phyloP scores from a whole-genome alignment of 2,329 filamentous ascomycete genomes.

The Aspergillus spinulosporus region DNA sequence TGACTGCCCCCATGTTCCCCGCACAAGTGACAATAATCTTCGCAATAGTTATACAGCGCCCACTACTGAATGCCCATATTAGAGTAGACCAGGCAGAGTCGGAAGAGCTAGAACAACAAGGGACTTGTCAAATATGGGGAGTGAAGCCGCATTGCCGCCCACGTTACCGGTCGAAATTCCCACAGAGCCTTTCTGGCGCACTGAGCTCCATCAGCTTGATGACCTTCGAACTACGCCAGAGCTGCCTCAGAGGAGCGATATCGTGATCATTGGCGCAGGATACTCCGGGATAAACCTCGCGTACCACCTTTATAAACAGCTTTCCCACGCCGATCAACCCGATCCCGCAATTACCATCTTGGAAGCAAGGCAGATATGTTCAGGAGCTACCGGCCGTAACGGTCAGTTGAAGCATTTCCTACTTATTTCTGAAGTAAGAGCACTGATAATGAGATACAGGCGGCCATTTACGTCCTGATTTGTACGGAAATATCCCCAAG shows the following conservation, averaged over 20 bases:
- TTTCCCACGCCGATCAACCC: conserved; percentile 1
- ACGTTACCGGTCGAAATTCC: conserved; percentile 8
- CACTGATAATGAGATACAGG: conserved; percentile 15
- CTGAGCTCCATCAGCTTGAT: conserved; percentile 19
- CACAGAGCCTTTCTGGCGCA: conserved; percentile 20
- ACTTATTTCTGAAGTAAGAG: not conserved
- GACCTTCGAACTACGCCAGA: conserved; percentile 17
- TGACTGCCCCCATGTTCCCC: too few relatives aligned
- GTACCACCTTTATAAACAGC: not conserved
- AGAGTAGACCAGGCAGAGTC: not conserved
- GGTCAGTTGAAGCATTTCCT: conserved; percentile 22
- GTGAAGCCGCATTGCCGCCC: conserved; percentile 5
- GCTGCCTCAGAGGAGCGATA: conserved; percentile 44
- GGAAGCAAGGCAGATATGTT: conserved; percentile 44
- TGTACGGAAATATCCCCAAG: conserved; percentile 43
- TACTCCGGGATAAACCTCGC: not conserved
- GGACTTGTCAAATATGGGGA: too few relatives aligned
- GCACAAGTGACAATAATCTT: too few relatives aligned
- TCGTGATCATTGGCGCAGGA: conserved; percentile 47
- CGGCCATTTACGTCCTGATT: conserved; percentile 47
- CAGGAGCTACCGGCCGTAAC: conserved; percentile 27
- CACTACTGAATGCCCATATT: too few relatives aligned
- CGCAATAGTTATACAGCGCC: too few relatives aligned
- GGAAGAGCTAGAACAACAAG: not conserved
- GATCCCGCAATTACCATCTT: conserved; percentile 39